Evolutionary conservation across 2,329 filamentous ascomycete genomes (phyloP).

Genomic region (Aquanectria penicillioides): DNA sequence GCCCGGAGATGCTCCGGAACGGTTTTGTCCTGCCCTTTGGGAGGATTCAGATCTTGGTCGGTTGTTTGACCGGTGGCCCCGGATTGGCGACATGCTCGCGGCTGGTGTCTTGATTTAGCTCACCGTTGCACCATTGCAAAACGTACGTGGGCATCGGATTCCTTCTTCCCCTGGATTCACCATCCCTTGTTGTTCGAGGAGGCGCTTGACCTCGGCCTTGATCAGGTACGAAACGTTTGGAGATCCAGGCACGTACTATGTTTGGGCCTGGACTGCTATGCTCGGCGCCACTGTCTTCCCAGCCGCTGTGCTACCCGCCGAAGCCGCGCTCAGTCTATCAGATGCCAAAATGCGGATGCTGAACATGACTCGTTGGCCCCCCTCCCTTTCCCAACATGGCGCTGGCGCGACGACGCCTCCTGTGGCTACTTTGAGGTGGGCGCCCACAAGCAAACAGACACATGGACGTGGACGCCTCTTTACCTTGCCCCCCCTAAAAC

Average conservation of each 20-base stretch:
- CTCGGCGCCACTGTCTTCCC: slow-evolving; percentile 38
- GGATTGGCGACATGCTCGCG: slow-evolving; percentile 2
- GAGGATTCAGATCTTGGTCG: background rate
- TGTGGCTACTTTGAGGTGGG: too few relatives aligned
- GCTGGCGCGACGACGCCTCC: background rate
- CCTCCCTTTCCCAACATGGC: slow-evolving; percentile 12
- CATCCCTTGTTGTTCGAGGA: too few relatives aligned
- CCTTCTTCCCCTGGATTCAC: background rate
- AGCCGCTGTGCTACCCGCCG: slow-evolving; percentile 38
- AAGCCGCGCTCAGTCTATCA: slow-evolving; percentile 34
- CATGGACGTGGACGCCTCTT: background rate
- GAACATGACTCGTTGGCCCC: slow-evolving; percentile 29
- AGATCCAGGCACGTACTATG: slow-evolving; percentile 37
- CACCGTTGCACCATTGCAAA: slow-evolving; percentile 9
- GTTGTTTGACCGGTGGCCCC: slow-evolving; percentile 5
- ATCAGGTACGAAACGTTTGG: slow-evolving; percentile 26
- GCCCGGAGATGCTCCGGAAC: slow-evolving; percentile 1
- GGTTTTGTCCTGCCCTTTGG: background rate
- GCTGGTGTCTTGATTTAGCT: background rate
- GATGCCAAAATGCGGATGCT: slow-evolving; percentile 27
- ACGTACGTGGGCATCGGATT: background rate
- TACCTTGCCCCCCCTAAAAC: too few relatives aligned
- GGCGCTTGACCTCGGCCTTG: slow-evolving; percentile 26
- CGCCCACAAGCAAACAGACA: background rate
- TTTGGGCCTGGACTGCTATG: slow-evolving; percentile 40